Percentiles rank a stretch among this genome's conserved stretches.
phyloP scores from a whole-genome alignment of 257 asterid species.

The Catharanthus roseus region DNA sequence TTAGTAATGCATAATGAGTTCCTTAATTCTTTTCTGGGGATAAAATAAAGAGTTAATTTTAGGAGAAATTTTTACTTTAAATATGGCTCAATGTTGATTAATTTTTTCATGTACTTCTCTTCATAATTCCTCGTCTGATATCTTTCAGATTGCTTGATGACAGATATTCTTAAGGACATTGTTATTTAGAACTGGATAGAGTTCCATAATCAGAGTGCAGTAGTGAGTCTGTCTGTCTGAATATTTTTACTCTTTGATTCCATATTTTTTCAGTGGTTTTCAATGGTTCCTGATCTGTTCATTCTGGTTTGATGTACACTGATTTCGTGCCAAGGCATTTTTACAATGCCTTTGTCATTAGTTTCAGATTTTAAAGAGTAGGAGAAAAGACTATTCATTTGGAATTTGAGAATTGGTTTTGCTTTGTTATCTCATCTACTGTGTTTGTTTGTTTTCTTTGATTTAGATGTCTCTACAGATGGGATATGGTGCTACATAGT shows the following conservation, averaged over 20 bases:
- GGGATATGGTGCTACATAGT: constrained; percentile 82
- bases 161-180: no score
- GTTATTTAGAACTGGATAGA: not conserved
- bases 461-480: constrained; percentile 79
- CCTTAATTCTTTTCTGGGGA: no score
- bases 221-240: no score
- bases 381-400: not conserved
- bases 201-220: not conserved
- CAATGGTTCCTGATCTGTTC: not conserved
- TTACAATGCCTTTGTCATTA: not conserved
- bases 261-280: no score
- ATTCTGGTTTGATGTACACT: not conserved
- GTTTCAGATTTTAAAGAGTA: not conserved
- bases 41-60: not conserved
- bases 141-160: no score
- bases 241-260: not conserved
- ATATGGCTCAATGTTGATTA: not conserved
- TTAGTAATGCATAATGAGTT: no score
- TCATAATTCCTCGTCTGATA: no score
- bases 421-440: not conserved
- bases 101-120: no score
- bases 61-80: not conserved
- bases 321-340: not conserved
- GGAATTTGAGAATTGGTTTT: not conserved
- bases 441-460: constrained; percentile 8